Evolutionary conservation across 192 early-diverging fungal species (phyloP), one percentile per base, ranked within the genome.

Genomic region (Thamnidium elegans): DNA sequence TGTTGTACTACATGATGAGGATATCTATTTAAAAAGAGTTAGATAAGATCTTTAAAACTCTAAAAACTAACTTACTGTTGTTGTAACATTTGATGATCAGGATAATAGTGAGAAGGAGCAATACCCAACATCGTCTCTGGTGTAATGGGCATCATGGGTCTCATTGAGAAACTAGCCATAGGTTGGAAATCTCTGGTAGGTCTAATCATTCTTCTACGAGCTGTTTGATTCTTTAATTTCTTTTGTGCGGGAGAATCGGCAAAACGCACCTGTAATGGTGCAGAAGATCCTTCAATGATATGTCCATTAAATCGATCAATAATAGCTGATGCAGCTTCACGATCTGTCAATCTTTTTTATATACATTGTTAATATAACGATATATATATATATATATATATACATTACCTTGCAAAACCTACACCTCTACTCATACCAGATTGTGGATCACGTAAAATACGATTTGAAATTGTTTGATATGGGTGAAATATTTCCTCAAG

Each of bases 191-290:
- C 76, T 9, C 74, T 60, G 20, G 75, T 46, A 19, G 47, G 47
- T 61, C 71, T 60, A 58, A 76, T 55, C 45, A 79, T 67, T 20
- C 78, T 69, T 48, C 70, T 76, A 17, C 74, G 76, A 53, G 77
- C 71, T 15, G 78, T 77, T 46, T 84, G 87, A 20, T 80, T 83
- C 68, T 93, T 93, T 23, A 93, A 68, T 44, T 84, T 79, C 73
- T 93, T 93, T 59, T 93, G 91, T 17, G 86, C 89, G 23, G 81
- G 70, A 3, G 87, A 89, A 58, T 92, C 91, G 4, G 91, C 90
- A 55, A 93, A 91, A 1, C 91, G 84, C 20, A 91, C 87, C 61
- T 89, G 85, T 34, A 93, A 58, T 19, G 90, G 86, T 11, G 80
- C 87, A 20, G 76, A 77, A 1, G 80, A 75, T 44, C 86, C 87